Base-by-base conservation (phyloP, 2,329 filamentous ascomycete genomes). In the Stromatinia cepivora region DNA sequence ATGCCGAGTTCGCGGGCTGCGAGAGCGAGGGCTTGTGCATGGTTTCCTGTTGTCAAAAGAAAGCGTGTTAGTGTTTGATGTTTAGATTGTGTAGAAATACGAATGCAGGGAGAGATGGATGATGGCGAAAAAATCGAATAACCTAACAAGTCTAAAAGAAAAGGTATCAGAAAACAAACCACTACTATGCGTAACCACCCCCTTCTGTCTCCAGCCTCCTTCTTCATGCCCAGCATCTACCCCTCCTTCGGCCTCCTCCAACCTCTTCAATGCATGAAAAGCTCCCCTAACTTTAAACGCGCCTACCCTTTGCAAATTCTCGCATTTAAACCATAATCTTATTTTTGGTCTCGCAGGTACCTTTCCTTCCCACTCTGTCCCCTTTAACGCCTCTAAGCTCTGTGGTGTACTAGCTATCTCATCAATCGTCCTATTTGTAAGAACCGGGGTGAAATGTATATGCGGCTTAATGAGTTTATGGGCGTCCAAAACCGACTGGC, bases 271-370 rank as follows among this genome's bases (percentile, higher is more conserved):
- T 0, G 94, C 93, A 80, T 97, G 92, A 75, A 97, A 97, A 0
- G 94, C 94, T 7, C 94, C 95, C 9, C 94, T 84, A 22, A 89
- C 91, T 82, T 98, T 98, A 84, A 98, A 98, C 0, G 94, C 94
- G 65, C 94, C 95, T 67, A 96, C 88, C 68, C 89, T 88, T 82
- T 98, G 95, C 70, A 92, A 83, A 80, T 97, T 97, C 83, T 98
- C 94, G 80, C 93, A 96, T 82, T 98, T 98, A 86, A 98, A 97
- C 83, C 92, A 95, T 66, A 98, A 84, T 17, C 88, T 84, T 52
- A 97, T 82, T 63, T 81, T 86, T 0, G 93, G 93, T 5, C 79
- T 81, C 0, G 90, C 87, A 0, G 89, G 85, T n/a, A 78, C 77
- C 52, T 84, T 81, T 8, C 84, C 85, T 74, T 85, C 83, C 82